Evolutionary conservation across 129 eudicot species (phyloP).

Genomic region (Centrapalus pauciflorus): DNA sequence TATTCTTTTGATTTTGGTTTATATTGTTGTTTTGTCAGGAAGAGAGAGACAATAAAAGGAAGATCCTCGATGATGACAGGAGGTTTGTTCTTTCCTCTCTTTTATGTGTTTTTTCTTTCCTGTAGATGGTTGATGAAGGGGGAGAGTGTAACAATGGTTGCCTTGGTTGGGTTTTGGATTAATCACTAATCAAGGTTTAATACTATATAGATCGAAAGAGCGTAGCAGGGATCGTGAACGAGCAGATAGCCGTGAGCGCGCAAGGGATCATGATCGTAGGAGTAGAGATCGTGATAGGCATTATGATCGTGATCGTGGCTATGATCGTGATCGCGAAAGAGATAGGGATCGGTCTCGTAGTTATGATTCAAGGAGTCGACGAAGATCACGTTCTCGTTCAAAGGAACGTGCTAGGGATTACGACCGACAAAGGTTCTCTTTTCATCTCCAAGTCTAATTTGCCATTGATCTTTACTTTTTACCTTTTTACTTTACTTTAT

Average conservation of each 20-base stretch:
- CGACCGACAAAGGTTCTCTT: constrained; percentile 70
- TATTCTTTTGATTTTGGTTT: no score
- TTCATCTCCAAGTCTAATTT: no score
- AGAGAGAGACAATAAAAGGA: constrained; percentile 69
- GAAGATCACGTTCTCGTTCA: constrained; percentile 82
- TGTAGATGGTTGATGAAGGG: not conserved
- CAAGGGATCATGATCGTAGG: constrained; percentile 67
- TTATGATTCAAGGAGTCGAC: constrained; percentile 77
- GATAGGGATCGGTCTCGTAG: constrained; percentile 54
- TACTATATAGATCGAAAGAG: constrained; percentile 84
- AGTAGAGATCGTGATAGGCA: constrained; percentile 86
- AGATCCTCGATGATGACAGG: constrained; percentile 67
- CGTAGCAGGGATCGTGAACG: constrained; percentile 66
- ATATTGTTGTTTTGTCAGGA: constrained; percentile 50
- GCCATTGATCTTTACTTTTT: no score
- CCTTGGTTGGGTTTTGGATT: not conserved
- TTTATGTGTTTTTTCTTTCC: not conserved
- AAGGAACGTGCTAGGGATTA: constrained; percentile 73
- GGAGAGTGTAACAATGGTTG: not conserved
- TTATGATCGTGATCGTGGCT: constrained; percentile 52
- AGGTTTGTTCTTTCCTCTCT: constrained; percentile 51
- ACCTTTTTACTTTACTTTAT: no score
- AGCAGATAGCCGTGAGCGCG: no score
- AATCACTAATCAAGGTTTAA: no score
- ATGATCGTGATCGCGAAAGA: constrained; percentile 75